Base-by-base conservation (phyloP, 1,284 basidiomycete species). In the Fistulina hepatica region DNA sequence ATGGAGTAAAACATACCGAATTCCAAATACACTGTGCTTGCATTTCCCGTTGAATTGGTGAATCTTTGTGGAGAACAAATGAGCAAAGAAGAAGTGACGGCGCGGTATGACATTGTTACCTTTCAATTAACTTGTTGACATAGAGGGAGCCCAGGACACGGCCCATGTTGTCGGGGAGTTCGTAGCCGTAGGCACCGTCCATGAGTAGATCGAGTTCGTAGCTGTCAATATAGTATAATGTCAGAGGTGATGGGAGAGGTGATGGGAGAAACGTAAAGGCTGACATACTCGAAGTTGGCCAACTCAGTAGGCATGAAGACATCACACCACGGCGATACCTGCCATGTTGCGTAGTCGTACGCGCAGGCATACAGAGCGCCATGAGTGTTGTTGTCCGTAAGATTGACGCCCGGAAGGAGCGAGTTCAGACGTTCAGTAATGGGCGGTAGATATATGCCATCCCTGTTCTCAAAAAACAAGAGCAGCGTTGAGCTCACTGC, bases 121-220 rank as follows among this genome's bases (percentile, higher is more conserved):
- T 56, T 21, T 66, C 56, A n/a, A 68, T 56, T 25, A 71, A 59
- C 45, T 60, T 62, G 41, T 60, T 56, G 17, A 69, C 50, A 43
- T 57, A 67, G 25, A 69, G 51, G 2, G 59, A 54, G n/a, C 69
- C 65, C 31, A 69, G 56, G 15, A 62, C 43, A 6, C 58, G 57
- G 17, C 63, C 67, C 45, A 61, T 61, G 28, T 50, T 44, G 27
- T 52, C 45, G 4, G 59, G 62, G 21, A 65, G 57, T 33, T 58
- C 56, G 50, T 67, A 66, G 1, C 67, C 67, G 42, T 65, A 68
- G 7, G 61, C 53, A 23, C 59, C 58, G 43, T 60, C 55, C 65
- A 69, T 65, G 22, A 67, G 51, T n/a, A 71, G 41, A 46, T 68
- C 67, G 19, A 64, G 54, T 39, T 68, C 65, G 47, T 66, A 67